Evolutionary conservation across 73 alveolate genomes (phyloP), one percentile per base, ranked within the genome.

Genomic region (Symbiodinium natans): DNA sequence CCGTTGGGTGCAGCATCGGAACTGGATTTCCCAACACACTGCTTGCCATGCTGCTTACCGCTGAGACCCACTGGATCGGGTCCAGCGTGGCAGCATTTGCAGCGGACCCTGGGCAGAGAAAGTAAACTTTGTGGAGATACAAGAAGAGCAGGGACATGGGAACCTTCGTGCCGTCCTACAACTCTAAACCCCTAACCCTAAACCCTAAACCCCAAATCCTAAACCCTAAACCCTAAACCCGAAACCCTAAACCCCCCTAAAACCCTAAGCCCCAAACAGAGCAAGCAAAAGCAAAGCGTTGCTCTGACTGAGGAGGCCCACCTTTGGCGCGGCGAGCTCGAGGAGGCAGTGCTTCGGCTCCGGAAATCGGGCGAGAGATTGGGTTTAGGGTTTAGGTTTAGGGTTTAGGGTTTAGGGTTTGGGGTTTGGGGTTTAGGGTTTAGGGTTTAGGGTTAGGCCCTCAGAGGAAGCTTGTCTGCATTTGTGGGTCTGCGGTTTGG

Each of bases 281-380:
- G n/a, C n/a, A n/a, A n/a, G n/a, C n/a, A n/a, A n/a, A n/a, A n/a
- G n/a, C n/a, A n/a, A n/a, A n/a, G n/a, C n/a, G n/a, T n/a, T n/a
- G n/a, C n/a, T n/a, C n/a, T n/a, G n/a, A n/a, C 74, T 34, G 25
- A 88, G 95, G 95, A 88, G n/a, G 95, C 95, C 19, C 95, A 88
- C 41, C 86, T 88, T 25, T 88, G 95, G 95, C 95, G 95, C 25
- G 95, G 95, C 8, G 95, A 88, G 86, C 63, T 34, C 36, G 86
- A 59, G 9, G 95, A 88, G 11, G 95, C 95, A 27, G 95, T 9
- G 21, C 13, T 86, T 63, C 46, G 86, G 93, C 5, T 6, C 40
- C 0, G n/a, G n/a, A n/a, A n/a, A n/a, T n/a, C n/a, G n/a, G 17
- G 63, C 17, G 17, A 48, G 8, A 48, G 63, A 17, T 48, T 10